Evolutionary conservation across 2,329 filamentous ascomycete species (phyloP).

Genomic region (Metarhizium humberi): DNA sequence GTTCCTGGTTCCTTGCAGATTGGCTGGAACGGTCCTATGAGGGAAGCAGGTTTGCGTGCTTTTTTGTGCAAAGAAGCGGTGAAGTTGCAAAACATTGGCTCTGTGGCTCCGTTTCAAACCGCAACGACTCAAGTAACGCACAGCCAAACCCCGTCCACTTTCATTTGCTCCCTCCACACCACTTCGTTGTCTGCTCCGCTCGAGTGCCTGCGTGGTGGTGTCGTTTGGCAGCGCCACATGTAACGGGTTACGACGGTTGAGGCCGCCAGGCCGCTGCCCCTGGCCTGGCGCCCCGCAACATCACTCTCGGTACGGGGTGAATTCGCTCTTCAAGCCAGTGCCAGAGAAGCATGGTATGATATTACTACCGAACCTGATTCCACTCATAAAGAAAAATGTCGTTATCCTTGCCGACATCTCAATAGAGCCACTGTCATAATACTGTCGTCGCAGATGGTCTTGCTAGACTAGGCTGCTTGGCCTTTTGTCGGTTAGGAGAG

Average conservation of each 20-base stretch:
- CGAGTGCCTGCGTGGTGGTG: background rate
- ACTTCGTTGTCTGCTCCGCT: background rate
- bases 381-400: background rate
- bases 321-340: no score
- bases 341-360: no score
- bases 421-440: background rate
- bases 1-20: background rate
- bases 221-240: background rate
- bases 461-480: no score
- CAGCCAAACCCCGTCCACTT: background rate
- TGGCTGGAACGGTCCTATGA: background rate
- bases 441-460: background rate
- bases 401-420: background rate
- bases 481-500: no score
- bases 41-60: background rate
- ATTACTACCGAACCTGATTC: background rate
- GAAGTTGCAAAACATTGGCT: background rate
- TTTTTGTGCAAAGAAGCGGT: background rate
- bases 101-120: background rate
- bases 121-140: background rate
- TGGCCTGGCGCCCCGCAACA: background rate
- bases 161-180: background rate
- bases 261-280: background rate
- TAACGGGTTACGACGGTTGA: background rate
- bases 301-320: background rate